Evolutionary conservation across 148 eudicot species (phyloP).

Genomic region (Persicaria tinctoria): DNA sequence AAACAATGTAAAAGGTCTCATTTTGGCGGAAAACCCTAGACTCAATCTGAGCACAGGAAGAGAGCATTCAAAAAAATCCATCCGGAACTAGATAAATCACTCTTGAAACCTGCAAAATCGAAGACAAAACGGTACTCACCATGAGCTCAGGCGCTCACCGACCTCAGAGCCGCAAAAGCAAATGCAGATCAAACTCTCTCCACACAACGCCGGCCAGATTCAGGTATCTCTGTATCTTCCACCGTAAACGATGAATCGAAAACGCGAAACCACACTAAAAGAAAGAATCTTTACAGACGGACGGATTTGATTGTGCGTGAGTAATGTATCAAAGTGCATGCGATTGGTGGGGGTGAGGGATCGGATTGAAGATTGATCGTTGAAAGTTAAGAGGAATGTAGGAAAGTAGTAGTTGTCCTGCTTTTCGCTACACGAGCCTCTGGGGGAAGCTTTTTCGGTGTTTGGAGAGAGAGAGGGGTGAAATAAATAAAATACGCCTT

Average conservation of each 20-base stretch:
- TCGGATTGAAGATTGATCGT: not conserved
- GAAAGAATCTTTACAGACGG: not conserved
- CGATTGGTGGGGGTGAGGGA: not conserved
- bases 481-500: too few relatives aligned
- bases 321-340: not conserved
- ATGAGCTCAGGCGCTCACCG: not conserved
- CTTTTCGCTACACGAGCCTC: not conserved
- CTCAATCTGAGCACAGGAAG: not conserved
- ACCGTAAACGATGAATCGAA: not conserved
- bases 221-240: not conserved
- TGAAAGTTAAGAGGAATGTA: not conserved
- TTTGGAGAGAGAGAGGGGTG: not conserved
- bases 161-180: not conserved
- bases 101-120: not conserved
- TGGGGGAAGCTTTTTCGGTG: not conserved
- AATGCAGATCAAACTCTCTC: not conserved
- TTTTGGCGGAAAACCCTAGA: not conserved
- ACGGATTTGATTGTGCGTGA: not conserved
- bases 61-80: not conserved
- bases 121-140: not conserved
- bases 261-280: not conserved
- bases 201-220: not conserved
- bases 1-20: not conserved
- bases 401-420: slow-evolving; percentile 1
- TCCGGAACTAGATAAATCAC: not conserved